Conservation (phyloP, 1,284 basidiomycete species). For the Microstroma glucosiphilum region DNA sequence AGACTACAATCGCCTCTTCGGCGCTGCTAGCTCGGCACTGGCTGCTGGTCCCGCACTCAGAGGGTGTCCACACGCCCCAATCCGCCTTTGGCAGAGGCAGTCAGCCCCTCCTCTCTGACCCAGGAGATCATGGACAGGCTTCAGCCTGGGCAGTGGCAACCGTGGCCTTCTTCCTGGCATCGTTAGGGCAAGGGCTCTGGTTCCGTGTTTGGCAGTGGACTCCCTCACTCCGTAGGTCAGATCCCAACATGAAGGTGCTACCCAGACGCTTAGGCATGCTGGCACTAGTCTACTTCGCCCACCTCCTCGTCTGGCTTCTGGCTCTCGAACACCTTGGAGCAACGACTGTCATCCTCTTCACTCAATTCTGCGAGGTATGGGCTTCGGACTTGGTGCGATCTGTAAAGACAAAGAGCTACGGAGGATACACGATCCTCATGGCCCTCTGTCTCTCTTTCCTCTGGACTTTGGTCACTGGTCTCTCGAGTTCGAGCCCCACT, state of each 20-base stretch:
- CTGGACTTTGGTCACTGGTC: slow-evolving; percentile 17
- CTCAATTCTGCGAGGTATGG: slow-evolving; percentile 49
- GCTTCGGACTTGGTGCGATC: slow-evolving; percentile 33
- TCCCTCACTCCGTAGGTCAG: slow-evolving; percentile 21
- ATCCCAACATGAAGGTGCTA: slow-evolving; percentile 22
- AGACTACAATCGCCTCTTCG: slow-evolving; percentile 44
- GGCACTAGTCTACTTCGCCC: slow-evolving; percentile 27
- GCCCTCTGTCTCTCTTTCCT: slow-evolving; percentile 34
- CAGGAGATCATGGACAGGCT: background rate
- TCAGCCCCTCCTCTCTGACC: background rate
- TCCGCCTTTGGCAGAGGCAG: background rate
- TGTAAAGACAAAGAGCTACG: slow-evolving; percentile 28
- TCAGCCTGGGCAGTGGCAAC: slow-evolving; percentile 40
- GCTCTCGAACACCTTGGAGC: slow-evolving; percentile 40
- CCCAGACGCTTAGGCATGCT: slow-evolving; percentile 29
- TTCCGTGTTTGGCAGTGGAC: slow-evolving; percentile 45
- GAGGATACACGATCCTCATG: slow-evolving; percentile 34
- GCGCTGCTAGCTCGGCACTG: slow-evolving; percentile 44
- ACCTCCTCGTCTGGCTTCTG: slow-evolving; percentile 42
- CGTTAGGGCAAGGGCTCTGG: slow-evolving; percentile 28
- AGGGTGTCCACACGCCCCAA: slow-evolving; percentile 16
- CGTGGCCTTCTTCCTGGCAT: slow-evolving; percentile 30
- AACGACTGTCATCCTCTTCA: slow-evolving; percentile 40
- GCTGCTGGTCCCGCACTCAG: slow-evolving; percentile 35
- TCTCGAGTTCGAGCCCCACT: slow-evolving; percentile 8